Base-by-base conservation (phyloP, 192 early-diverging fungal species). In the Gaertneriomyces semiglobifer region DNA sequence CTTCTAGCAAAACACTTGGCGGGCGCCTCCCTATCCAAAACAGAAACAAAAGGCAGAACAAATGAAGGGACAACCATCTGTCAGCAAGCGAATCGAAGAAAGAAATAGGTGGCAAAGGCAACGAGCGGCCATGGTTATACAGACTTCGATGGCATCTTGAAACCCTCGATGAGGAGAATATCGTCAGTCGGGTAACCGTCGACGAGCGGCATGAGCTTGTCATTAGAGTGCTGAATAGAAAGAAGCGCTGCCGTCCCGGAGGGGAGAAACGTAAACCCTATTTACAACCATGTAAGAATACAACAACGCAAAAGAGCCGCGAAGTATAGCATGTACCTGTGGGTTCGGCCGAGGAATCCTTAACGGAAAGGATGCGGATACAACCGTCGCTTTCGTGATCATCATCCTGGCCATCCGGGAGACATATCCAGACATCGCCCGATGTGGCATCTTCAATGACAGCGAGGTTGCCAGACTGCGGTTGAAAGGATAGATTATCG, bases 391-490 rank as follows among this genome's bases (percentile, higher is more conserved):
- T 52, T 52, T 52, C 50, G 5, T n/a, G n/a, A 6, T 52, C 50
- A 18, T 52, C 20, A 52, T 52, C 50, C 20, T 4, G n/a, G 6
- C 50, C 50, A 52, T 52, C 50, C n/a, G 50, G 50, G 20, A 52
- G 50, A 20, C 50, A 52, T 20, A 52, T 52, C n/a, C n/a, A 52
- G 20, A 52, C 20, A 6, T 52, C 50, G n/a, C 50, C 50, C n/a
- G n/a, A 18, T 3, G 50, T n/a, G 50, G n/a, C 20, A 20, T 52
- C 6, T 52, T 52, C 50, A 0, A 52, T 52, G 50, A 52, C 20
- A n/a, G 50, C 50, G 20, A 52, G n/a, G 6, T 52, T 52, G 50
- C 50, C n/a, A 52, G 50, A 52, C n/a, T 52, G n/a, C n/a, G 50
- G 50, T 52, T 52, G 50, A 6, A 52, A 52, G 50, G n/a, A n/a